Conservation (phyloP, 1,284 basidiomycete genomes). For the Peniophora sp. region DNA sequence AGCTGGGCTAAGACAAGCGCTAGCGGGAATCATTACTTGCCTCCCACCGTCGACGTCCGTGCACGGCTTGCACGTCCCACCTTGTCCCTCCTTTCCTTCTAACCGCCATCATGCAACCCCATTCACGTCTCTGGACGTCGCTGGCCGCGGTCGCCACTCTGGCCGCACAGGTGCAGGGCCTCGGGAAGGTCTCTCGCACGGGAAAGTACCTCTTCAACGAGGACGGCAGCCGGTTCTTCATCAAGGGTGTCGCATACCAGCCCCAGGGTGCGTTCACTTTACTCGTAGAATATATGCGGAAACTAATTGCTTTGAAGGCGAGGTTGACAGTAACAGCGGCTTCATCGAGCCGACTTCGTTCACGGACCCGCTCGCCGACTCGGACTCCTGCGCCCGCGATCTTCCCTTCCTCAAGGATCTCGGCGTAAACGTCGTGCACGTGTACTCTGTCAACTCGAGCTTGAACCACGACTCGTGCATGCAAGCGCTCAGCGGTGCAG, state of each 20-base stretch:
- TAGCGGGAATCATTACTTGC: no score
- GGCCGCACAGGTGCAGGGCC: slow-evolving; percentile 38
- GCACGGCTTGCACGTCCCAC: neutral
- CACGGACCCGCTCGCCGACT: slow-evolving; percentile 69
- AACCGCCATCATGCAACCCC: slow-evolving; percentile 14
- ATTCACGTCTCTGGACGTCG: slow-evolving; percentile 14
- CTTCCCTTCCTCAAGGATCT: slow-evolving; percentile 67
- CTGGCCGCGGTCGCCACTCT: slow-evolving; percentile 20
- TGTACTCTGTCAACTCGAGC: slow-evolving; percentile 79
- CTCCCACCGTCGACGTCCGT: no score
- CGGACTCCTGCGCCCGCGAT: slow-evolving; percentile 69
- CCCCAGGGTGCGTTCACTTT: slow-evolving; percentile 53
- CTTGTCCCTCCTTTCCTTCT: slow-evolving; percentile 13
- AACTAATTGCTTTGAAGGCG: slow-evolving; percentile 27
- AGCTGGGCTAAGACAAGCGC: no score
- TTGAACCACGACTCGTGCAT: slow-evolving; percentile 86
- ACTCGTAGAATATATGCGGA: neutral
- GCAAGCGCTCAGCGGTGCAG: slow-evolving; percentile 65
- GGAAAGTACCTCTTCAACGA: slow-evolving; percentile 77
- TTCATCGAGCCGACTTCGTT: slow-evolving; percentile 77
- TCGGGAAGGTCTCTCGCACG: slow-evolving; percentile 50
- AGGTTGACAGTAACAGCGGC: slow-evolving; percentile 28
- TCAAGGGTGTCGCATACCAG: slow-evolving; percentile 91
- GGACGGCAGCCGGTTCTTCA: slow-evolving; percentile 75
- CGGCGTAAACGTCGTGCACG: slow-evolving; percentile 70